Base-by-base conservation (phyloP, 306 rosid species). In the Carpinus viminea region DNA sequence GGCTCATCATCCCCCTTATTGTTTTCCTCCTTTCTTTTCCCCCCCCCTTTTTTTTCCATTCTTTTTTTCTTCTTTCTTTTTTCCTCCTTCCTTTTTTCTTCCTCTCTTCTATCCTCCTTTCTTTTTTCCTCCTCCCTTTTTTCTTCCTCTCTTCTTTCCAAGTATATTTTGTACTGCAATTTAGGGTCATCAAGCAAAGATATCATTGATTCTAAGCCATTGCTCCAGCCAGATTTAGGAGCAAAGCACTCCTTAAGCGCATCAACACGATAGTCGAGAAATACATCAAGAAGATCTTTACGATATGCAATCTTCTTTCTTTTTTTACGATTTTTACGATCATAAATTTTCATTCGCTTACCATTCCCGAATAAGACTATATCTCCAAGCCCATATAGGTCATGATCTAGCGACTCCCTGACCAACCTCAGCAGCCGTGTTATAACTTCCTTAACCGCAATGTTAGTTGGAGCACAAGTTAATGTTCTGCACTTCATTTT, bases 361-460 rank as follows among this genome's bases (percentile, higher is more conserved):
- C 4, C 48, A 34, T 74, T 82, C 72, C 88, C 88, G 68, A 76
- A 66, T 69, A 85, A 71, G 46, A 85, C 73, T 56, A 79, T 76
- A 26, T 85, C 86, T 46, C 88, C 88, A 20, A 85, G 77, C 28
- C 78, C 82, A 47, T 82, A 76, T 21, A 15, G 43, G 7, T 50
- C 56, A 46, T 57, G 34, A 7, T 70, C 34, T 28, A 56, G 43
- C 6, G 78, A 61, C 36, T 26, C 62, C 1, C 1, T 54, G 17
- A 70, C 88, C 28, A 24, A 43, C 8, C 41, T 41, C 47, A 76
- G 24, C 7, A 82, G 62, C 26, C 75, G 55, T 4, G 34, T 55
- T 54, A 80, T 70, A 41, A 82, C 84, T 59, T 79, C 72, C 54
- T 76, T 2, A 12, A 80, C 80, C 1, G 60, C 76, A 80, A 47